A percentile compares a stretch with the other conserved stretches of the same genome.
Conservation (phyloP, 2,329 filamentous ascomycete genomes). For the Sphaerostilbella broomeana region DNA sequence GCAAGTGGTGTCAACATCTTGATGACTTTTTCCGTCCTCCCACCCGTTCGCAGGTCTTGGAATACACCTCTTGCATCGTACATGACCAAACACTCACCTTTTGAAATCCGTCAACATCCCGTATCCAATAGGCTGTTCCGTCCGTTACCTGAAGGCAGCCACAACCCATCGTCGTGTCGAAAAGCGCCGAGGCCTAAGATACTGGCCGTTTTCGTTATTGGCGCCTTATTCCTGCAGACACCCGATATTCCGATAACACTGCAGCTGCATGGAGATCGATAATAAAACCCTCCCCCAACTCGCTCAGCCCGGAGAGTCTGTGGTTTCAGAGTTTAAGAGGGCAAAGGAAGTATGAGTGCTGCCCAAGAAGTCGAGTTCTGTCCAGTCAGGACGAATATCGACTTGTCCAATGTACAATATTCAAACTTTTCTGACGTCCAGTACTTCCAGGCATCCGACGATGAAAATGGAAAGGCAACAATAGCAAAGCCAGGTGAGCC, state of each 20-base stretch:
- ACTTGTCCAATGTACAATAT: conserved; percentile 33
- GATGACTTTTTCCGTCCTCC: conserved; percentile 27
- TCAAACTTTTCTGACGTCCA: conserved; percentile 39
- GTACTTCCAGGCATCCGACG: conserved; percentile 33
- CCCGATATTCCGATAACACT: conserved; percentile 27
- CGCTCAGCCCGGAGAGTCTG: conserved; percentile 18
- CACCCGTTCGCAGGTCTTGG: conserved; percentile 27
- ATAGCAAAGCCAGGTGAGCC: conserved; percentile 17
- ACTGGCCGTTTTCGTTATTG: conserved; percentile 13
- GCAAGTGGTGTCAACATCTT: conserved; percentile 14
- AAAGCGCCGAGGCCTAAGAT: conserved; percentile 16
- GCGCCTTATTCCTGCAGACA: conserved; percentile 24
- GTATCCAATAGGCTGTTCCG: conserved; percentile 13
- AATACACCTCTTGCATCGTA: conserved; percentile 26
- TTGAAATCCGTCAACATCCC: conserved; percentile 9
- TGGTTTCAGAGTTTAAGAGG: conserved; percentile 21
- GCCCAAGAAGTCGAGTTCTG: conserved; percentile 31
- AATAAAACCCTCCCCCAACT: conserved; percentile 27
- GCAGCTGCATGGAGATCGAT: conserved; percentile 27
- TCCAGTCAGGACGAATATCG: conserved; percentile 33
- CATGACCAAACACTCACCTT: conserved; percentile 18
- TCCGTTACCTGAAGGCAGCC: conserved; percentile 10
- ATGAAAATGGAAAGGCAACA: conserved; percentile 34
- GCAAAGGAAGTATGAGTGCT: conserved; percentile 37
- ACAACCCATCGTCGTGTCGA: conserved; percentile 10